Conservation (phyloP, 306 rosid species). For the Malus domestica region ASM211411v1 NC_041805.1:2206501-2207000, state of each 20-base stretch:
- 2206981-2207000: not conserved
- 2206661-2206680: constrained; percentile 38
- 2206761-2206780: constrained; percentile 55
- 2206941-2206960: constrained; percentile 28
- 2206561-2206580: constrained; percentile 42
- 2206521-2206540: not conserved
- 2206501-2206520: constrained; percentile 22
- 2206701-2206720: constrained; percentile 59
- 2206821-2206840: constrained; percentile 36
- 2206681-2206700: constrained; percentile 71
- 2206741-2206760: constrained; percentile 41
- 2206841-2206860: constrained; percentile 41
- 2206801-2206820: constrained; percentile 27
- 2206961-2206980: not conserved
- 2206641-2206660: constrained; percentile 49
- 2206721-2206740: constrained; percentile 38
- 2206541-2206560: not conserved
- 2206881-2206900: constrained; percentile 85
- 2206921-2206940: constrained; percentile 58
- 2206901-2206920: constrained; percentile 62
- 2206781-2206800: constrained; percentile 61
- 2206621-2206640: constrained; percentile 42
- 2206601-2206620: constrained; percentile 50
- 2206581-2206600: constrained; percentile 32
- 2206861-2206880: constrained; percentile 43